phyloP scores from a whole-genome alignment of 352 stramenopile genomes.

The Phytopythium kandeliae region DNA sequence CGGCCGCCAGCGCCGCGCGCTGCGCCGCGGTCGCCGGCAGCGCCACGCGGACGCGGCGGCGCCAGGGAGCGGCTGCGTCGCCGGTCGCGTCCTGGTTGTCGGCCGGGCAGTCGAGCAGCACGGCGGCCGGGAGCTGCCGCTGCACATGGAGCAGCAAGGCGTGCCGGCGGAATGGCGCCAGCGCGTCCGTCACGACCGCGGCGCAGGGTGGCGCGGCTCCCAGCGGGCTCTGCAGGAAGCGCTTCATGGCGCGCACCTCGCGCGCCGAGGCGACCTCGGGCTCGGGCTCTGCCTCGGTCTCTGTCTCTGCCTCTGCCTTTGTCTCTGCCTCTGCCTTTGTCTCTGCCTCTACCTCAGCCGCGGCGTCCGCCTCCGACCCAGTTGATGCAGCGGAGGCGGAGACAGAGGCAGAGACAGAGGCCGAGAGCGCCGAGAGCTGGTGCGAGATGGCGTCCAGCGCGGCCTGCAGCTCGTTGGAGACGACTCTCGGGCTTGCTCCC shows the following conservation, averaged over 20 bases:
- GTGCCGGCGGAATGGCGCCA: constrained; percentile 58
- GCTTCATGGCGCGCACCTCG: constrained; percentile 23
- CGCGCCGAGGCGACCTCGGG: neutral
- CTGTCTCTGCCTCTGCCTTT: too few species aligned
- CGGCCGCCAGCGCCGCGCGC: constrained; percentile 22
- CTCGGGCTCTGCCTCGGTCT: neutral
- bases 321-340: too few species aligned
- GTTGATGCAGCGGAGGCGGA: neutral
- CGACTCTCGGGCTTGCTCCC: constrained; percentile 13
- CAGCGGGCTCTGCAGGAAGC: constrained; percentile 28
- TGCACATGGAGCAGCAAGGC: constrained; percentile 46
- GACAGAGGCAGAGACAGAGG: neutral
- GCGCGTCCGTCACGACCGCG: constrained; percentile 48
- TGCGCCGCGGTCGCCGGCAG: constrained; percentile 16
- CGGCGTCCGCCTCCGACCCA: too few species aligned
- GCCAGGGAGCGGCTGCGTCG: constrained; percentile 29
- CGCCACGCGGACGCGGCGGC: constrained; percentile 54
- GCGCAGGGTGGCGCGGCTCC: constrained; percentile 12
- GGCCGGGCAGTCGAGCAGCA: constrained; percentile 56
- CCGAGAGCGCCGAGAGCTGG: too few species aligned
- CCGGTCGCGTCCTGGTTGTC: constrained; percentile 35
- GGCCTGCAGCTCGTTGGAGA: constrained; percentile 4
- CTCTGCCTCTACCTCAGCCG: too few species aligned
- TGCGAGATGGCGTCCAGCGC: constrained; percentile 1
- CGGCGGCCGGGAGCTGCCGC: constrained; percentile 29